phyloP scores from a whole-genome alignment of 331 rosid genomes.

The Erythrophleum ivorense region DNA sequence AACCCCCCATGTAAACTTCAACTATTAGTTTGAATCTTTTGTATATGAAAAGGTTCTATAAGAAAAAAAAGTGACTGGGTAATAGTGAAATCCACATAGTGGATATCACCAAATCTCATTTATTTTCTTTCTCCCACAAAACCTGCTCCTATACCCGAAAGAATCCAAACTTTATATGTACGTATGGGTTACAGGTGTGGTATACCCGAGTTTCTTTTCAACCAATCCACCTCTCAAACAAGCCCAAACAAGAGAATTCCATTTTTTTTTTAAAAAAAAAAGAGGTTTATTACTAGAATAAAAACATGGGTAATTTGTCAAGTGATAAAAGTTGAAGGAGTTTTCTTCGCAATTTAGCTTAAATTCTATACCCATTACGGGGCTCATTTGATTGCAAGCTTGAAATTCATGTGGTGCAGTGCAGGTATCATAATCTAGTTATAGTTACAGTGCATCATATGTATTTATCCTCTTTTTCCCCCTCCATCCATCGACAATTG shows the following conservation, averaged over 20 bases:
- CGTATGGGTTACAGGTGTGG: not conserved
- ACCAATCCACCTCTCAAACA: not conserved
- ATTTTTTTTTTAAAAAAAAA: not conserved
- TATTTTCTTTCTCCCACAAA: not conserved
- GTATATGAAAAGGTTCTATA: not conserved
- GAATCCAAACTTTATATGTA: not conserved
- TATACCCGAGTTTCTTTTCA: not conserved
- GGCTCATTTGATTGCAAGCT: not conserved
- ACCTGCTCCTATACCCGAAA: not conserved
- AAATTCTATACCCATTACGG: not conserved
- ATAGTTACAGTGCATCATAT: not conserved
- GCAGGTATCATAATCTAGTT: not conserved
- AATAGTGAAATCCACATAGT: no score
- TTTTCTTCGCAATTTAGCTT: not conserved
- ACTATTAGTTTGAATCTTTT: not conserved
- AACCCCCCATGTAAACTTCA: no score
- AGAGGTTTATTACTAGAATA: not conserved
- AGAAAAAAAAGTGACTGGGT: not conserved
- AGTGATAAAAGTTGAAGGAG: not conserved
- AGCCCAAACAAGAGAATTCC: not conserved
- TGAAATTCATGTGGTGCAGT: conserved; percentile 21
- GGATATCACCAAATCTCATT: not conserved
- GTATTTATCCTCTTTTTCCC: not conserved
- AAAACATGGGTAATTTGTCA: not conserved
- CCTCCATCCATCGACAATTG: conserved; percentile 4